Conservation (phyloP, 164 flowering plant genomes). For the Stephania yunnanensis region DNA sequence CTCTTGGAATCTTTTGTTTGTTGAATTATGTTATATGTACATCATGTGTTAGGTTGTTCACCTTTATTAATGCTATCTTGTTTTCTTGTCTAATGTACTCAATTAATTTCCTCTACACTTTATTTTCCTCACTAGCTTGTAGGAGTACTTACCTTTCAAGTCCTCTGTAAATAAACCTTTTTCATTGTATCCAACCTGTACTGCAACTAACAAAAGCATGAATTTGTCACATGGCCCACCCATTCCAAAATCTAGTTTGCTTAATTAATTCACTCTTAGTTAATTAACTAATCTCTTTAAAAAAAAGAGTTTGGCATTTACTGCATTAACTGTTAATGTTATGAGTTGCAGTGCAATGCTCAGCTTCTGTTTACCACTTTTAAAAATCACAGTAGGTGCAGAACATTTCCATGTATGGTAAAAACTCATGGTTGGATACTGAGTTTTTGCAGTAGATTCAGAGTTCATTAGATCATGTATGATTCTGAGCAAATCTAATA, state of each 20-base stretch:
- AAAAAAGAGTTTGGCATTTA: neutral
- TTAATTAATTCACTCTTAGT: neutral
- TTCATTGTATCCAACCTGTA: constrained; percentile 8
- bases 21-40: neutral
- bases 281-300: neutral
- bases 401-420: neutral
- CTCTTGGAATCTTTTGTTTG: neutral
- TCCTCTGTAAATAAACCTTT: neutral
- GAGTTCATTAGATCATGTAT: neutral
- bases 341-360: neutral
- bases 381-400: neutral
- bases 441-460: neutral
- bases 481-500: neutral
- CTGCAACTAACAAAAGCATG: neutral
- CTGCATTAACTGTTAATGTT: neutral
- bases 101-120: neutral
- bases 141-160: too few species aligned
- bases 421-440: neutral
- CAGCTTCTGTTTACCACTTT: neutral
- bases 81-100: constrained; percentile 7
- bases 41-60: constrained; percentile 1
- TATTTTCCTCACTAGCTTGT: neutral
- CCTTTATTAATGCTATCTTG: constrained; percentile 7
- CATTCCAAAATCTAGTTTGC: neutral
- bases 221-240: neutral